Evolutionary conservation across 768 basidiomycete species (phyloP).

Genomic region (Suillus subaureus): DNA sequence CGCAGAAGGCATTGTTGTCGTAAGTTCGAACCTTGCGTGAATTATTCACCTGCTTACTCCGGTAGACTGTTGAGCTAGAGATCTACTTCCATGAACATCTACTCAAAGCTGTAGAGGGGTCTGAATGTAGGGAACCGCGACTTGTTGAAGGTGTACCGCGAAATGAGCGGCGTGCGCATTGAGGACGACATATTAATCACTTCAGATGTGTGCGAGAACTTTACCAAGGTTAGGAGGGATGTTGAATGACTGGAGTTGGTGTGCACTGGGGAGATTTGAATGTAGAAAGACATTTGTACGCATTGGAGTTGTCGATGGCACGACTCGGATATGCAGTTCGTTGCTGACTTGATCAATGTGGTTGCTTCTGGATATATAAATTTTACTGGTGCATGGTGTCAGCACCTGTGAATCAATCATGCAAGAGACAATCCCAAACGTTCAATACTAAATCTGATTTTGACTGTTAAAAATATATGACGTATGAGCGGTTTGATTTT

Average conservation of each 20-base stretch:
- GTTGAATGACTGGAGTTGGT: slow-evolving; percentile 80
- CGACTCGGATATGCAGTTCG: too few species aligned
- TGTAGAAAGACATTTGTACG: background rate
- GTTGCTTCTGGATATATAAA: too few species aligned
- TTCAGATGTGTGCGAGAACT: slow-evolving; percentile 70
- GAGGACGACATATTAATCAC: slow-evolving; percentile 91
- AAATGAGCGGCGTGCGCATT: slow-evolving; percentile 89
- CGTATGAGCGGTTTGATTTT: too few species aligned
- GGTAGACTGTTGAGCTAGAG: slow-evolving; percentile 87
- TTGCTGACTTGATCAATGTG: too few species aligned
- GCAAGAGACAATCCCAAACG: too few species aligned
- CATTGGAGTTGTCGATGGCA: too few species aligned
- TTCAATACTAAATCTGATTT: too few species aligned
- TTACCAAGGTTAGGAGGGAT: slow-evolving; percentile 84
- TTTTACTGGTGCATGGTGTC: too few species aligned
- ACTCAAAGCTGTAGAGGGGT: background rate
- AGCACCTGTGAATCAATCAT: too few species aligned
- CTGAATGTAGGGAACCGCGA: slow-evolving; percentile 46
- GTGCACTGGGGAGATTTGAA: slow-evolving; percentile 62
- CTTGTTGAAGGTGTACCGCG: slow-evolving; percentile 69
- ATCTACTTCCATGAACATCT: slow-evolving; percentile 84
- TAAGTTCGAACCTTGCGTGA: slow-evolving; percentile 39
- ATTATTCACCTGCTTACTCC: slow-evolving; percentile 8
- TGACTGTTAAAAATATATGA: too few species aligned
- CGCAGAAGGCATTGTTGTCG: slow-evolving; percentile 83